Base-by-base conservation (phyloP, 176 grass and related monocot species). In the Bonia amplexicaulis region DNA sequence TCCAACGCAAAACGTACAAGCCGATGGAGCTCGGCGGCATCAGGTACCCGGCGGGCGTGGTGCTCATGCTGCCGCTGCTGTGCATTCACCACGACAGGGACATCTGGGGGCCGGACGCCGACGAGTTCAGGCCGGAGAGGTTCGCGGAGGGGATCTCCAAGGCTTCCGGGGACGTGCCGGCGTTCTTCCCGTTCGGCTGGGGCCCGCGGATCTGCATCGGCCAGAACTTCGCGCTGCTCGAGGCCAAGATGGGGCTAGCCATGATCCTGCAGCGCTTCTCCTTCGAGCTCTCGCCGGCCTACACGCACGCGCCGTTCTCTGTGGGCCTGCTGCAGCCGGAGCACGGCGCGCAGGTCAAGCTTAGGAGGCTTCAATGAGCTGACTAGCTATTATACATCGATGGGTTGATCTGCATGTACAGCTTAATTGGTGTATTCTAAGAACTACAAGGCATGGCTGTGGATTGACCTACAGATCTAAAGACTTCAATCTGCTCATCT, bases 171-270 rank as follows among this genome's bases (percentile, higher is more conserved):
- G 81, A 86, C 23, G 67, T 81, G 35, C 77, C 73, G 11, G 87
- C 91, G 0, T 93, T 88, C 78, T 88, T 97, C 66, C 91, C 94
- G 3, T 97, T 93, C 77, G 91, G 94, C 0, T 73, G 94, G 81
- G 94, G 94, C 0, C 94, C 94, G 29, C 78, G 94, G 5, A 90
- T 48, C 74, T 97, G 94, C 65, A 59, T 93, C n/a, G 91, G 89
- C 20, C 94, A 97, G 71, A 97, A 48, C 85, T 97, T 97, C 76
- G 89, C 91, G 6, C 25, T 97, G 91, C 62, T 93, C 12, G 94
- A 97, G 84, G 94, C 91, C 53, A 93, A 93, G 87, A 91, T 93
- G 84, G 91, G 87, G 26, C 17, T 96, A 29, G 17, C 73, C 85
- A 86, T 93, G 77, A 88, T 97, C 85, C 89, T 97, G 63, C 94